Percentiles rank a stretch among this genome's conserved stretches.
These are phyloP conservation scores for Fusarium sp. DNA, from an alignment of 2,329 filamentous ascomycete genomes.

Conservation along the genomic window DNA sequence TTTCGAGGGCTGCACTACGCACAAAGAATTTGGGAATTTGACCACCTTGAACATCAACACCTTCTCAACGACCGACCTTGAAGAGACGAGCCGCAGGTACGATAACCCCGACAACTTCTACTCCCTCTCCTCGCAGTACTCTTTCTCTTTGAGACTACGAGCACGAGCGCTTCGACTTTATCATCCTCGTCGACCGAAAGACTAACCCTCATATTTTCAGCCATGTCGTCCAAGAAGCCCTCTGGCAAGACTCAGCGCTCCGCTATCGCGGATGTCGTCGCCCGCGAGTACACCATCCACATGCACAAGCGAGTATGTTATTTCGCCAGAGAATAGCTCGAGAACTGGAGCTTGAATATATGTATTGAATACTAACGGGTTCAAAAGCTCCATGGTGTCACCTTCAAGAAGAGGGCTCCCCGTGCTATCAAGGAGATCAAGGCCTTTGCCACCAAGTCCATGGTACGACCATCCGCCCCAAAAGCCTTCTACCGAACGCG, in stretches of 20 bases:
- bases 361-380: constrained; percentile 38
- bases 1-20: constrained; percentile 58
- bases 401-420: constrained; percentile 99
- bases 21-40: constrained; percentile 60
- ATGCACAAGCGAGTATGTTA: constrained; percentile 86
- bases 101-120: constrained; percentile 47
- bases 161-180: constrained; percentile 37
- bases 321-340: constrained; percentile 24
- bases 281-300: constrained; percentile 99
- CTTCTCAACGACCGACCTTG: constrained; percentile 56
- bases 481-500: constrained; percentile 22
- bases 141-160: constrained; percentile 39
- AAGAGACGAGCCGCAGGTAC: constrained; percentile 60
- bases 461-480: constrained; percentile 75
- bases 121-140: constrained; percentile 30
- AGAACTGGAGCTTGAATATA: constrained; percentile 19
- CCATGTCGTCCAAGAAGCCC: constrained; percentile 61
- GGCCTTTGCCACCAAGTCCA: constrained; percentile 90
- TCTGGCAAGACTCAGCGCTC: constrained; percentile 73
- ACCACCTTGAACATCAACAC: constrained; percentile 54
- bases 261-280: constrained; percentile 98
- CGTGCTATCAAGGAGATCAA: constrained; percentile 99
- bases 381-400: constrained; percentile 90
- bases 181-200: constrained; percentile 37
- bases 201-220: constrained; percentile 51